Evolutionary conservation across 805 yeast species (phyloP), one percentile per base, ranked within the genome.

Genomic region (Isabelozyma gotoi): DNA sequence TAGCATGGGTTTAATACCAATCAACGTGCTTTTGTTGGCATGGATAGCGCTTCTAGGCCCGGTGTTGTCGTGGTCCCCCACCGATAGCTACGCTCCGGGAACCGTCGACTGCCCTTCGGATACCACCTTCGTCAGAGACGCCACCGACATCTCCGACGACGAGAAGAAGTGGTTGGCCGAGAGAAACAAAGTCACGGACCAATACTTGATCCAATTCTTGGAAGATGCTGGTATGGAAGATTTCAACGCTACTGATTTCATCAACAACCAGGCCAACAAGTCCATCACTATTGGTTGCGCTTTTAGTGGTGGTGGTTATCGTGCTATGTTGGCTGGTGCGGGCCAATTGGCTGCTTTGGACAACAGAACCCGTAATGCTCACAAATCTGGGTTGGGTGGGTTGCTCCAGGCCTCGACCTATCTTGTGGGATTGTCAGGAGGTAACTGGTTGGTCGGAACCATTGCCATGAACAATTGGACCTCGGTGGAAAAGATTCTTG

Each of bases 271-370:
- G 17, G 59, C 63, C 38, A 55, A 60, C 41, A 53, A 57, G 17
- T 56, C 71, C 24, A 51, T 68, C 39, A 55, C 56, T 21, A 59
- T 70, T 16, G 76, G 68, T 4, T 43, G 69, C 16, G 72, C 74
- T 3, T 61, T 70, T 43, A 53, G 66, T 12, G 96, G 96, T 36
- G 96, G 97, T 58, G 96, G 96, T 3, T 89, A 87, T 62, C 76
- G 97, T 48, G 95, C 96, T 27, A 87, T 89, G 91, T 73, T 84
- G 74, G 41, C 50, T 46, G 96, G 96, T 1, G 96, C 96, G 8
- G 97, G 96, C 33, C 82, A 85, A 62, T 66, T 90, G 24, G 68
- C 91, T 1, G 96, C 92, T 0, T 64, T 87, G 44, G 97, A 89
- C 62, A 81, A 81, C 56, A 70, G 96, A 53, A 82, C 89, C 3